Evolutionary conservation across 805 yeast genomes (phyloP), one percentile per base, ranked within the genome.

Genomic region (Spathaspora passalidarum): DNA sequence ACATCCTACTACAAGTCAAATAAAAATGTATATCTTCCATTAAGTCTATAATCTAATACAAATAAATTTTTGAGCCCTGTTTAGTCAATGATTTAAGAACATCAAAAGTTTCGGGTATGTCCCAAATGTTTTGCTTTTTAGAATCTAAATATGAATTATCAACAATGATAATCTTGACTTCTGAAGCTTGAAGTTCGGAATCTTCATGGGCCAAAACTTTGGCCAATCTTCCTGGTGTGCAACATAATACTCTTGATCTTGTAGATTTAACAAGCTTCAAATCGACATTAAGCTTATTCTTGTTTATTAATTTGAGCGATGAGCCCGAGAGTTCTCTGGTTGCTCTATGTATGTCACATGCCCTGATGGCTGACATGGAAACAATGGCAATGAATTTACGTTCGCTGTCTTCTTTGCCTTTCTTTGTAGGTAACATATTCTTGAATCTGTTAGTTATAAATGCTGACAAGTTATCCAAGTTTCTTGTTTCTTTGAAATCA

Each of bases 271-370:
- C 62, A 23, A 73, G 51, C 42, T 70, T 68, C 44, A 79, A 56
- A 56, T 88, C 96, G 37, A 82, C 84, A 25, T 78, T 75, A 39
- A 86, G 59, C 52, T 84, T 82, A 60, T 86, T 88, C 65, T 88
- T 88, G 50, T 84, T 79, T 56, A 88, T 88, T 40, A 88, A 60
- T 61, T 88, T 88, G 40, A 87, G 55, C 3, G 89, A 78, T 0
- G 82, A 78, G 9, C 80, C 75, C 34, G 69, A 55, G n/a, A 71
- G 48, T 45, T 56, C 74, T 60, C 65, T 73, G 44, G 78, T 63
- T 1, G 86, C 81, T 52, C 96, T 77, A 58, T 79, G 84, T 2
- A 89, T 75, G 56, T 91, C 97, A 57, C 97, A 92, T 1, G 89
- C 94, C 53, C 97, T 76, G 19, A 89, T 69, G 9, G 96, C 94